Evolutionary conservation across 345 rosid species (phyloP).

Genomic region (Anacardium occidentale): DNA sequence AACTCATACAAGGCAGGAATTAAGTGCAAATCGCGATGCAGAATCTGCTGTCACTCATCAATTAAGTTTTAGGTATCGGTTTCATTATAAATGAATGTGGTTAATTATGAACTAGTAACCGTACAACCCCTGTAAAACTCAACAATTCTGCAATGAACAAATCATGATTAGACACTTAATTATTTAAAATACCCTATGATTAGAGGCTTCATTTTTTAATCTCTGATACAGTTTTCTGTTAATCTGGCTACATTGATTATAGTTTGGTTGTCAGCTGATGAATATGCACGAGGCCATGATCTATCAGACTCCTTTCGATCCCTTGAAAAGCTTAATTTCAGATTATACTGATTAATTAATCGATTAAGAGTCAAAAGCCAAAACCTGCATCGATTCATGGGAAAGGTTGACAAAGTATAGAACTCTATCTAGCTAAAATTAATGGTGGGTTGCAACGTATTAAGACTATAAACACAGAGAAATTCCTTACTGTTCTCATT

Average conservation of each 20-base stretch:
- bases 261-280: constrained; percentile 12
- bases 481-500: background rate
- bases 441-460: background rate
- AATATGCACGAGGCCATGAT: constrained; percentile 20
- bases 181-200: background rate
- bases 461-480: background rate
- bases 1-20: constrained; percentile 14
- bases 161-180: constrained; percentile 3
- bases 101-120: constrained; percentile 8
- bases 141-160: background rate
- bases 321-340: background rate
- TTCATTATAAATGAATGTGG: background rate
- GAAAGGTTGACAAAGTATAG: no score
- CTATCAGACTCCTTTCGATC: background rate
- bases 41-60: background rate
- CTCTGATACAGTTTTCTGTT: constrained; percentile 25
- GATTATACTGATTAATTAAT: background rate
- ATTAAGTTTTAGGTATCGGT: background rate
- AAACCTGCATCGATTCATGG: no score
- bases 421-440: background rate
- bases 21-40: constrained; percentile 14
- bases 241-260: constrained; percentile 23
- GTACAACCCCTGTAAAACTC: background rate
- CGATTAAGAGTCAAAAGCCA: background rate
- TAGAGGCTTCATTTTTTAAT: constrained; percentile 13